Evolutionary conservation across 495 filamentous ascomycete genomes (phyloP), one percentile per base, ranked within the genome.

Genomic region (Tuber calosporum): DNA sequence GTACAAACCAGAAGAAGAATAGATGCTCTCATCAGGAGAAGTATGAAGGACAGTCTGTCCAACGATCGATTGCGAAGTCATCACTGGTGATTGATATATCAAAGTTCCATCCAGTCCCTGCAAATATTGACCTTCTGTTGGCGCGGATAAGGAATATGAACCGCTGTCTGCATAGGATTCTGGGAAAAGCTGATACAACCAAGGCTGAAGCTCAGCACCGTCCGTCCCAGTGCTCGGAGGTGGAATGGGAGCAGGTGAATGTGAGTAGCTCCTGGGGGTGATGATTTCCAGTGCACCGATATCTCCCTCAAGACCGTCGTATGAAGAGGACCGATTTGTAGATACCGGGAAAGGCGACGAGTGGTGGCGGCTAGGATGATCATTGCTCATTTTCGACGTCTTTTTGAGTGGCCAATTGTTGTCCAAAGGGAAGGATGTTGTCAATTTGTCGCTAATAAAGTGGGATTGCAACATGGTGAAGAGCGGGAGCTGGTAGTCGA

Each of bases 381-480:
- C 77, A 43, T n/a, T n/a, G n/a, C 69, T 72, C 73, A 79, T 79
- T 67, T 79, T 73, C 36, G 70, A 68, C 43, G 77, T 67, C 30
- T 73, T 73, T 36, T 34, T 11, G 2, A 70, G 40, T 37, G 68
- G n/a, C 73, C 77, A 79, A 72, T 69, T 80, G 66, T 66, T 70
- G 45, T 80, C 72, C 26, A 80, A 70, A 67, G 69, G 58, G 67
- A 75, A 73, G 17, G 74, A 77, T 37, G 72, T 69, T 62, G 75
- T 75, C n/a, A 72, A 76, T 40, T 80, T 79, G 17, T 80, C 72
- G 70, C 45, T 39, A 67, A 69, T 68, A 41, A 79, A 68, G 67
- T 78, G 78, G 74, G 78, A 79, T 71, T 80, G 78, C 53, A 79
- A 71, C 78, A 79, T 80, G 38, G 72, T 79, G 73, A 39, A 73